Conservation (phyloP, 129 eudicot species). For the Chrysanthemum makinoi region DNA sequence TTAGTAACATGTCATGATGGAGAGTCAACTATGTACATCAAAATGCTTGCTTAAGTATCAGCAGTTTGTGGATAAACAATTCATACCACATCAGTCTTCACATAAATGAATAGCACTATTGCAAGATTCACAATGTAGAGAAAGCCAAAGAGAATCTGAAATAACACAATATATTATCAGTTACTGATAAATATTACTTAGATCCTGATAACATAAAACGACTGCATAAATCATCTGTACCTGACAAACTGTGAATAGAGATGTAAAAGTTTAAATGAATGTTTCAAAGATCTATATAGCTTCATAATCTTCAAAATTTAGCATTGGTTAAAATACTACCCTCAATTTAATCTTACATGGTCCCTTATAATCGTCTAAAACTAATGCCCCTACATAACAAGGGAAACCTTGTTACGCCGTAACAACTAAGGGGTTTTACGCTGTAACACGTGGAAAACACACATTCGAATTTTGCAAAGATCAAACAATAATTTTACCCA, state of each 20-base stretch:
- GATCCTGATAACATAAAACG: background rate
- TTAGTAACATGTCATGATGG: background rate
- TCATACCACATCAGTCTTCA: slow-evolving; percentile 93
- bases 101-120: slow-evolving; percentile 61
- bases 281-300: background rate
- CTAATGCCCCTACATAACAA: no score
- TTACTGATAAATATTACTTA: background rate
- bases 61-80: background rate
- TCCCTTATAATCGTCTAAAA: no score
- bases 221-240: background rate
- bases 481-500: no score
- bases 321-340: no score
- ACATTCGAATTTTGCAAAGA: no score
- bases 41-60: no score
- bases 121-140: slow-evolving; percentile 89
- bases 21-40: background rate
- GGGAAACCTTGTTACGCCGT: no score
- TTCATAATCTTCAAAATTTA: background rate
- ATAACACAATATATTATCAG: slow-evolving; percentile 23
- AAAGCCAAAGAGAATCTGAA: slow-evolving; percentile 74
- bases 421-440: no score
- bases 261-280: background rate
- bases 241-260: background rate
- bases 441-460: no score
- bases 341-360: no score